Base-by-base conservation (phyloP, 257 asterid species). In the Gynochthodes officinalis region DNA sequence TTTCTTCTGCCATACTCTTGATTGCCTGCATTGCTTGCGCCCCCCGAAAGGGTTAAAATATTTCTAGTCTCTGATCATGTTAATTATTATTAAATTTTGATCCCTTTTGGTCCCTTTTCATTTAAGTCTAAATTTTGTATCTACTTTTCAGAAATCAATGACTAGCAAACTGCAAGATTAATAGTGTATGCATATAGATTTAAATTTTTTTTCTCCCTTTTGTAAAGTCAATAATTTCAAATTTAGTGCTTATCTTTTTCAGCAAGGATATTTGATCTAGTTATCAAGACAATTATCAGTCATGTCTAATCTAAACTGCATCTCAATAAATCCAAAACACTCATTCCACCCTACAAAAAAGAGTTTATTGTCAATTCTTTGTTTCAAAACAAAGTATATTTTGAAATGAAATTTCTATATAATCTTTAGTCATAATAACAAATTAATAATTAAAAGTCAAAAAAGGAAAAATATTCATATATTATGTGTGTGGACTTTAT, bases 1-100 rank as follows among this genome's bases (percentile, higher is more conserved):
- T 83, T 78, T 90, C 96, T 77, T 83, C 90, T 65, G 90, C 95
- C 63, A 88, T 90, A 73, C 75, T 90, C 48, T 80, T 88, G 66
- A 86, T 90, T 0, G 96, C 96, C 78, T 90, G 95, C 73, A 78
- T 90, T 71, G 95, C 92, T 67, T 88, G 88, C 82, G 73, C 84
- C 4, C 84, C 90, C 21, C 69, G 21, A 21, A 19, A 10, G 32
- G 13, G 27, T 14, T 23, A 32, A 63, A 19, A 5, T 21, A 3
- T 33, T 19, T 35, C 23, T n/a, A 16, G 46, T 2, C 19, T 19
- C 28, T 61, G 2, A 18, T 33, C 67, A 25, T 37, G 46, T 61
- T 18, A 27, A 4, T 50, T 50, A 39, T 1, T 42, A 61, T 46
- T 5, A 61, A 35, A 61, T 61, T 25, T 61, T 61, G 46, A 61